A percentile compares a stretch with the other conserved stretches of the same genome.
Conservation (phyloP, 176 grass and related monocot genomes). For the Avena atlantica region DNA sequence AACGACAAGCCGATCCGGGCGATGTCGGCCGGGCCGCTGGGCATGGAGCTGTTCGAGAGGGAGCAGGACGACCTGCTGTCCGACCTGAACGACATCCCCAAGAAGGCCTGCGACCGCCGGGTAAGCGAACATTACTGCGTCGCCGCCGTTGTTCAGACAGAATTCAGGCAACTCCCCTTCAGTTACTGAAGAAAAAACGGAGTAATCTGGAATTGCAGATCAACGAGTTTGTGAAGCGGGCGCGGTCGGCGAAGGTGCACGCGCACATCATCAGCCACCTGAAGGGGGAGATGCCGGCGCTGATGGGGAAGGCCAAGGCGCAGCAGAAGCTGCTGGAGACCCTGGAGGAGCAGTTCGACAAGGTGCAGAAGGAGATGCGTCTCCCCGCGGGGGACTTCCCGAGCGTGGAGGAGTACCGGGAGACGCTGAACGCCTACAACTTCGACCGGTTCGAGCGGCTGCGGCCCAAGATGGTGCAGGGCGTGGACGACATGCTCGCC, state of each 20-base stretch:
- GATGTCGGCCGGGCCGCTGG: slow-evolving; percentile 65
- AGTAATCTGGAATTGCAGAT: slow-evolving; percentile 43
- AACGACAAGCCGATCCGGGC: slow-evolving; percentile 82
- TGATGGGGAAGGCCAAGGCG: slow-evolving; percentile 83
- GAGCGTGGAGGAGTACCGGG: slow-evolving; percentile 72
- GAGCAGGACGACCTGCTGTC: slow-evolving; percentile 86
- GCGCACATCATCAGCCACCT: slow-evolving; percentile 78
- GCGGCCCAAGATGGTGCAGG: slow-evolving; percentile 76
- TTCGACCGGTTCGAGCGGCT: slow-evolving; percentile 82
- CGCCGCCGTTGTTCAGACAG: too few relatives aligned
- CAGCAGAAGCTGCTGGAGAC: slow-evolving; percentile 73
- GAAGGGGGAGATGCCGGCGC: slow-evolving; percentile 80
- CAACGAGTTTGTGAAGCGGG: slow-evolving; percentile 87
- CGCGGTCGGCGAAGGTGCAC: slow-evolving; percentile 67
- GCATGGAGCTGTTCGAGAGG: slow-evolving; percentile 75
- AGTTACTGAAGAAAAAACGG: too few relatives aligned
- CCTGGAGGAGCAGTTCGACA: slow-evolving; percentile 65
- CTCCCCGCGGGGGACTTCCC: slow-evolving; percentile 76
- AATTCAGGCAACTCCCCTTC: too few relatives aligned
- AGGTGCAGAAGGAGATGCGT: slow-evolving; percentile 81
- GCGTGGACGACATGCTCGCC: slow-evolving; percentile 82
- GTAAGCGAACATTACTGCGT: slow-evolving; percentile 38
- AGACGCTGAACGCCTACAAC: slow-evolving; percentile 59
- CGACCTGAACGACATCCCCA: slow-evolving; percentile 88
- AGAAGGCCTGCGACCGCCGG: slow-evolving; percentile 84